These are phyloP conservation scores for Vaccinium corymbosum DNA, from an alignment of 148 eudicot genomes.

Conservation along the genomic window DNA sequence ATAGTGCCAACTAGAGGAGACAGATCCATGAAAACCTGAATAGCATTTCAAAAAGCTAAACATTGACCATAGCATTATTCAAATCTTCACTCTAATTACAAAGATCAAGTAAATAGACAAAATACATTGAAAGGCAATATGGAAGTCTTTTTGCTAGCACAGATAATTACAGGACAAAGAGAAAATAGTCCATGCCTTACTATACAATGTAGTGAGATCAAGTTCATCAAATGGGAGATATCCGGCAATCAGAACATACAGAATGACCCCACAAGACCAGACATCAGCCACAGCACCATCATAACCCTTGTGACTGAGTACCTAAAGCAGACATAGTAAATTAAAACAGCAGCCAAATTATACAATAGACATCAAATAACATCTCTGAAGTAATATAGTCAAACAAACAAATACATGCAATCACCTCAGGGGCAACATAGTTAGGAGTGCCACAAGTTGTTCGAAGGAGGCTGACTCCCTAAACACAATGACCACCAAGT, in stretches of 20 bases:
- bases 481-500: constrained; percentile 20
- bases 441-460: constrained; percentile 99
- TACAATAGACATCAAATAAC: background rate
- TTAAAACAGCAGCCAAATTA: background rate
- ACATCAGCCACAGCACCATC: constrained; percentile 94
- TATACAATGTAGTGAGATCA: constrained; percentile 86
- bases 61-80: background rate
- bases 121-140: background rate
- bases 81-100: background rate
- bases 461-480: constrained; percentile 87
- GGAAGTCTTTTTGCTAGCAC: background rate
- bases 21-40: background rate
- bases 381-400: background rate
- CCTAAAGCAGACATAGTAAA: constrained; percentile 41
- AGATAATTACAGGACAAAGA: background rate
- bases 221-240: constrained; percentile 97
- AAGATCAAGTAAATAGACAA: background rate
- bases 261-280: constrained; percentile 98
- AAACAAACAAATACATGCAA: background rate
- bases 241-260: constrained; percentile 92
- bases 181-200: constrained; percentile 58
- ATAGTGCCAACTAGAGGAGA: background rate
- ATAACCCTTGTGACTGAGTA: constrained; percentile 94
- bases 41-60: background rate
- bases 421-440: constrained; percentile 98